Conservation (phyloP, 2,329 filamentous ascomycete genomes). For the Aspergillus sp. region DNA sequence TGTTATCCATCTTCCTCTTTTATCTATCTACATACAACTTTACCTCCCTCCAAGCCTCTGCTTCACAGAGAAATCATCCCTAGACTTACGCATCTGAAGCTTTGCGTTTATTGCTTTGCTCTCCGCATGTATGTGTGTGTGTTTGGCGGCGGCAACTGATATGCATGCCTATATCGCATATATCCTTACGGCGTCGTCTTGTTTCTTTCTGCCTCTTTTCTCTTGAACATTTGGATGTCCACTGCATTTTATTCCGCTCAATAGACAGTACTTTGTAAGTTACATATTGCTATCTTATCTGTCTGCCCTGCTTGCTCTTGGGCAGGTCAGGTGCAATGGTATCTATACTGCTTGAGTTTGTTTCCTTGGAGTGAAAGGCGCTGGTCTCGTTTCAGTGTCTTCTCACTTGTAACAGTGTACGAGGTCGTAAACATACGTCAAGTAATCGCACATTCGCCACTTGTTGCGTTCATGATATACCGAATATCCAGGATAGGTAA, state of each 20-base stretch:
- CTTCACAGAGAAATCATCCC: neutral
- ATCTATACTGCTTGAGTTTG: neutral
- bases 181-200: neutral
- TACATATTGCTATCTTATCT: slow-evolving; percentile 1
- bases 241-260: neutral
- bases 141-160: neutral
- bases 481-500: too few relatives aligned
- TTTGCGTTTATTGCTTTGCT: slow-evolving; percentile 8
- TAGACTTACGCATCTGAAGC: slow-evolving; percentile 4
- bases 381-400: too few relatives aligned
- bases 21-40: neutral
- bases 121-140: slow-evolving; percentile 13
- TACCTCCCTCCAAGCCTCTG: neutral
- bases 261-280: slow-evolving; percentile 19
- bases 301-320: neutral
- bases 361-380: too few relatives aligned
- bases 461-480: too few relatives aligned
- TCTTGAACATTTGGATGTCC: neutral
- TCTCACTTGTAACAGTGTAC: too few relatives aligned
- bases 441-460: too few relatives aligned
- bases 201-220: slow-evolving; percentile 2
- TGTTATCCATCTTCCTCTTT: neutral
- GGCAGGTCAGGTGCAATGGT: neutral
- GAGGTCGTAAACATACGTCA: too few relatives aligned
- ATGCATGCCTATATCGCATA: slow-evolving; percentile 9